Conservation (phyloP, 2,329 filamentous ascomycete species). For the Emmonsiellopsis sp. region DNA sequence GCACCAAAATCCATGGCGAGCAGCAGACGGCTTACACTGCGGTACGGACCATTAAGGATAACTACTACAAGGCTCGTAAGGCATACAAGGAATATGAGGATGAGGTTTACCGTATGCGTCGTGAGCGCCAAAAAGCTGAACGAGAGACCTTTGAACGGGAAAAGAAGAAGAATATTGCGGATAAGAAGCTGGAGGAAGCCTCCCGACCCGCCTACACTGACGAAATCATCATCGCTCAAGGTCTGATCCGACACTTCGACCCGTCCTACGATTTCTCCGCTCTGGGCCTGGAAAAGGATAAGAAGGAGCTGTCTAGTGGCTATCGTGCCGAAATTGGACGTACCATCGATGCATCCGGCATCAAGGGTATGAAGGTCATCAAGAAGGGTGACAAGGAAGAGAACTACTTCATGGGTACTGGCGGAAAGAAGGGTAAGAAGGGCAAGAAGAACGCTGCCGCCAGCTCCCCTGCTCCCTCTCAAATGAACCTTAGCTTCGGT, state of each 20-base stretch:
- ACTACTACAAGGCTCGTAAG: slow-evolving; percentile 71
- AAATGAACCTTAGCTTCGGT: slow-evolving; percentile 80
- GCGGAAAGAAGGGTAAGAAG: slow-evolving; percentile 79
- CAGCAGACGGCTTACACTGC: slow-evolving; percentile 78
- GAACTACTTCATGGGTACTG: slow-evolving; percentile 66
- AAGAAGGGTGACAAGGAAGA: slow-evolving; percentile 85
- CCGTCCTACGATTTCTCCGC: slow-evolving; percentile 62
- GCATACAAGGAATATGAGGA: slow-evolving; percentile 77
- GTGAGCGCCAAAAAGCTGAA: slow-evolving; percentile 74
- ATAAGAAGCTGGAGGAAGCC: slow-evolving; percentile 44
- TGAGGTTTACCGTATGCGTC: slow-evolving; percentile 64
- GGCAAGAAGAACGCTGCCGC: slow-evolving; percentile 39
- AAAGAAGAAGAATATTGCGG: slow-evolving; percentile 42
- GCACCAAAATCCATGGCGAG: slow-evolving; percentile 69
- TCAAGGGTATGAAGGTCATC: slow-evolving; percentile 76
- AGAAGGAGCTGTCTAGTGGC: slow-evolving; percentile 48
- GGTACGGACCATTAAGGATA: slow-evolving; percentile 81
- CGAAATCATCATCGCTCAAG: slow-evolving; percentile 82
- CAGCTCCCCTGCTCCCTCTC: slow-evolving; percentile 41
- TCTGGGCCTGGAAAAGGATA: slow-evolving; percentile 42
- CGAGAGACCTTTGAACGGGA: slow-evolving; percentile 47
- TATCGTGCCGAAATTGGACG: slow-evolving; percentile 71
- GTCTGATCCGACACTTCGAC: slow-evolving; percentile 84
- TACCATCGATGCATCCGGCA: slow-evolving; percentile 70
- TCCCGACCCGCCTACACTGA: slow-evolving; percentile 76